phyloP scores from a whole-genome alignment of 306 rosid species.

The Malus asiatica region DNA sequence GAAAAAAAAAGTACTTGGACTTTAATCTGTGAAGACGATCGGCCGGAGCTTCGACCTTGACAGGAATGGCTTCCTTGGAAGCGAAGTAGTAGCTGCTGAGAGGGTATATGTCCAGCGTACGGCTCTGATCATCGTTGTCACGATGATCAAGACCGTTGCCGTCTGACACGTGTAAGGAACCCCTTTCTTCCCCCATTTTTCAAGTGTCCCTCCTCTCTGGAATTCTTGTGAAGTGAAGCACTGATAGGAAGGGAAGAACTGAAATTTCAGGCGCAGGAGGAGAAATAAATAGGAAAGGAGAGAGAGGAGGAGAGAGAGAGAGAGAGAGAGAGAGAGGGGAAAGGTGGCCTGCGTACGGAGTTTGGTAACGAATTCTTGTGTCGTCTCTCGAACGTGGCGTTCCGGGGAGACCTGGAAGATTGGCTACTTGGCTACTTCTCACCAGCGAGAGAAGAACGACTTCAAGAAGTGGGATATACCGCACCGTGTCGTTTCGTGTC shows the following conservation, averaged over 20 bases:
- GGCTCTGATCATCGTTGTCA: not conserved
- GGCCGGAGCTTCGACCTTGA: slow-evolving; percentile 39
- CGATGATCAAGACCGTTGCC: slow-evolving; percentile 5
- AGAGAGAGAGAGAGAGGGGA: not conserved
- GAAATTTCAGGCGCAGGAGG: not conserved
- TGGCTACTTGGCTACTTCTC: not conserved
- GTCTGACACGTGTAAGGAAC: not conserved
- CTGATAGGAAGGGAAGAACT: not conserved
- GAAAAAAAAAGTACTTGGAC: slow-evolving; percentile 40
- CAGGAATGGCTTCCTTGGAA: slow-evolving; percentile 48
- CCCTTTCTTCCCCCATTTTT: slow-evolving; percentile 42
- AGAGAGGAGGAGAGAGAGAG: not conserved
- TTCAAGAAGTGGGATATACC: no score
- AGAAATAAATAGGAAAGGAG: not conserved
- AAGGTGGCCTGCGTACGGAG: not conserved
- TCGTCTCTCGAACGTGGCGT: slow-evolving; percentile 25
- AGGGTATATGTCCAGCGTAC: slow-evolving; percentile 53
- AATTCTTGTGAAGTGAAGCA: not conserved
- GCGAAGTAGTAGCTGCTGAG: slow-evolving; percentile 67
- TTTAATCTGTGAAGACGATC: slow-evolving; percentile 50
- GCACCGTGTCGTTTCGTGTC: no score
- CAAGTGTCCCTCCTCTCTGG: not conserved
- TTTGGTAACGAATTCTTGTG: not conserved
- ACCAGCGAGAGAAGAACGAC: not conserved
- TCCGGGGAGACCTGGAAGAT: slow-evolving; percentile 14